These are phyloP conservation scores for Aspergillus fumigatiaffinis DNA, from an alignment of 2,329 filamentous ascomycete species.

Conservation along the genomic window DNA sequence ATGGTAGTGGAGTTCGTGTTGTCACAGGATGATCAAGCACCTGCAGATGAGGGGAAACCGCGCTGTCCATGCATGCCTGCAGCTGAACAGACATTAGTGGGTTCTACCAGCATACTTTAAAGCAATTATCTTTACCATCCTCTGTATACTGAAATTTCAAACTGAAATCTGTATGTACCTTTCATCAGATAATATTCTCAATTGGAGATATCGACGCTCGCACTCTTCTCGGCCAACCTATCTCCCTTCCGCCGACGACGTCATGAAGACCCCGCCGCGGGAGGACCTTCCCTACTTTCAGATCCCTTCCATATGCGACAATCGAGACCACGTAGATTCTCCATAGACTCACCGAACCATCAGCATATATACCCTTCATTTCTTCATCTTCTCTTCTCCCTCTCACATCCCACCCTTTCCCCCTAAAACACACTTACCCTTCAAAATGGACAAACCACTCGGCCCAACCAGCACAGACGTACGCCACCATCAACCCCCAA, in stretches of 20 bases:
- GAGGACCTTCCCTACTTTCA: neutral
- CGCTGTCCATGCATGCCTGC: neutral
- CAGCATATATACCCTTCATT: neutral
- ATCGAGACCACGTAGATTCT: neutral
- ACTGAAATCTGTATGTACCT: neutral
- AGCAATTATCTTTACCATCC: neutral
- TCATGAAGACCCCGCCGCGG: neutral
- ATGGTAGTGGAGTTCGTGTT: neutral
- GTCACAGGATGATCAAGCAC: neutral
- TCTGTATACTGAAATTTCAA: neutral
- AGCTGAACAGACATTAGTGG: neutral
- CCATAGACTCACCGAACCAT: neutral
- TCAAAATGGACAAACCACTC: slow-evolving; percentile 25
- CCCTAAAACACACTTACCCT: neutral
- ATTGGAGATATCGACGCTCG: neutral
- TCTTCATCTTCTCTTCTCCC: neutral
- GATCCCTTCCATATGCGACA: neutral
- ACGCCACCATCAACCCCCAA: slow-evolving; percentile 1
- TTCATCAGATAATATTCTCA: neutral
- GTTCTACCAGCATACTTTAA: neutral
- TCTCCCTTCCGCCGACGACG: neutral
- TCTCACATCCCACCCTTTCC: neutral
- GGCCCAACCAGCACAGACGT: slow-evolving; percentile 29
- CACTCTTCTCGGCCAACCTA: too few species aligned
- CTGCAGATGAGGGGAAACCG: neutral